Evolutionary conservation across 257 asterid genomes (phyloP).

Genomic region (Solanum okadae): DNA sequence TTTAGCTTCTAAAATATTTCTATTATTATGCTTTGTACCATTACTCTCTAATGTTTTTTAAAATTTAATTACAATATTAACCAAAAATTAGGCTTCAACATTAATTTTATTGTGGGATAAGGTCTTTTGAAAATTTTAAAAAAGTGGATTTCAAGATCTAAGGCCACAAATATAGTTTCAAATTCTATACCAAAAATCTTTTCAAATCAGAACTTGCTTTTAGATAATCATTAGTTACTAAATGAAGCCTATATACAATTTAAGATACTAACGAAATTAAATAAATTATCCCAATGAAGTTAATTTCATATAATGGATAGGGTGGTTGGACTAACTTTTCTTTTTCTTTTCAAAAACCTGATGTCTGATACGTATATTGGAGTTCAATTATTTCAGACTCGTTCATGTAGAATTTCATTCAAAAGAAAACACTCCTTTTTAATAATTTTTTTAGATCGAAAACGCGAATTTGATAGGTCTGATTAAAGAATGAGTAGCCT

Average conservation of each 20-base stretch:
- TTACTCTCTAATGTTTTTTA: neutral
- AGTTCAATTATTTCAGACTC: too few species aligned
- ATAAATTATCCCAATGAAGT: neutral
- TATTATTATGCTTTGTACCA: neutral
- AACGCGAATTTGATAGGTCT: too few species aligned
- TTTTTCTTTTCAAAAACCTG: too few species aligned
- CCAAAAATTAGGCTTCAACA: neutral
- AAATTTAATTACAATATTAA: neutral
- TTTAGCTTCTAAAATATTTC: neutral
- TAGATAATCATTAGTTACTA: neutral
- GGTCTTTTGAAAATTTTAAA: neutral
- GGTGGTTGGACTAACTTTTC: neutral
- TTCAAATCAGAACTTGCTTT: neutral
- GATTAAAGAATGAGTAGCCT: too few species aligned
- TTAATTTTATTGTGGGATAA: neutral
- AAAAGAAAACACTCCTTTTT: fast-evolving
- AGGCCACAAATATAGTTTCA: neutral
- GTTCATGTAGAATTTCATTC: too few species aligned
- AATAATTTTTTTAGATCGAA: too few species aligned
- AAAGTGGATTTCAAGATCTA: neutral
- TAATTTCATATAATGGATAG: neutral
- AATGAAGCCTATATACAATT: neutral
- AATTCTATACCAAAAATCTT: neutral
- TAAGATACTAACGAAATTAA: neutral
- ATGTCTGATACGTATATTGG: too few species aligned